Percentiles rank a stretch among this genome's conserved stretches.
Evolutionary conservation across 345 rosid species (phyloP).

Genomic region (Linum lewisii): DNA sequence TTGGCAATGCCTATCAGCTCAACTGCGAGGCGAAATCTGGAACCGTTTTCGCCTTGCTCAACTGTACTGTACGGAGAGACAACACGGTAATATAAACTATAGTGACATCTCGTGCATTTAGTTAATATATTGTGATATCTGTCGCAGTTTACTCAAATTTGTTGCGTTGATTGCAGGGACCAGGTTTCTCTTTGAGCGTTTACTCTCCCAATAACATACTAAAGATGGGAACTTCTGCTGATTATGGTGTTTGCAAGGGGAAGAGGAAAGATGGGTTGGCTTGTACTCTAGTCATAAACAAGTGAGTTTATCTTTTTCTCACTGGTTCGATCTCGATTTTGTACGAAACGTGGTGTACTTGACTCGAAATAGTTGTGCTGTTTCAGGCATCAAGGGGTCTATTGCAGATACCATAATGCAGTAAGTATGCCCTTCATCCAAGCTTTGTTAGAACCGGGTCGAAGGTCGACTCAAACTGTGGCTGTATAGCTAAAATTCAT

Average conservation of each 20-base stretch:
- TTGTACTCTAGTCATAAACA: slow-evolving; percentile 64
- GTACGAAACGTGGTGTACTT: background rate
- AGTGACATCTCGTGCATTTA: no score
- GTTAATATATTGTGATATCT: no score
- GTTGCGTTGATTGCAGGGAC: slow-evolving; percentile 36
- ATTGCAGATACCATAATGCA: slow-evolving; percentile 61
- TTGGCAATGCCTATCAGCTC: slow-evolving; percentile 69
- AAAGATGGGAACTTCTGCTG: slow-evolving; percentile 71
- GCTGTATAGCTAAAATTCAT: no score
- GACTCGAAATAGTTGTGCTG: background rate
- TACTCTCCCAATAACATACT: slow-evolving; percentile 53
- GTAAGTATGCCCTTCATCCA: slow-evolving; percentile 5
- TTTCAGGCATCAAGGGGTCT: slow-evolving; percentile 63
- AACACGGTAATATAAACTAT: slow-evolving; percentile 37
- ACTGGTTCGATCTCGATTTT: slow-evolving; percentile 1
- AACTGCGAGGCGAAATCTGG: slow-evolving; percentile 51
- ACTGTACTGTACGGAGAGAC: slow-evolving; percentile 60
- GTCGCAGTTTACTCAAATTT: slow-evolving; percentile 5
- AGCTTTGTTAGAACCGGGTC: no score
- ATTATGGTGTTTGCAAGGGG: slow-evolving; percentile 81
- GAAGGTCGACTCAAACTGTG: no score
- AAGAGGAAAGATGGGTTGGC: slow-evolving; percentile 66
- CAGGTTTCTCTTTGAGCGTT: slow-evolving; percentile 63
- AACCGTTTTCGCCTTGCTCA: slow-evolving; percentile 67
- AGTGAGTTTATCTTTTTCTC: slow-evolving; percentile 30